Conservation (phyloP, 768 basidiomycete genomes). For the Podaxis rugospora region DNA sequence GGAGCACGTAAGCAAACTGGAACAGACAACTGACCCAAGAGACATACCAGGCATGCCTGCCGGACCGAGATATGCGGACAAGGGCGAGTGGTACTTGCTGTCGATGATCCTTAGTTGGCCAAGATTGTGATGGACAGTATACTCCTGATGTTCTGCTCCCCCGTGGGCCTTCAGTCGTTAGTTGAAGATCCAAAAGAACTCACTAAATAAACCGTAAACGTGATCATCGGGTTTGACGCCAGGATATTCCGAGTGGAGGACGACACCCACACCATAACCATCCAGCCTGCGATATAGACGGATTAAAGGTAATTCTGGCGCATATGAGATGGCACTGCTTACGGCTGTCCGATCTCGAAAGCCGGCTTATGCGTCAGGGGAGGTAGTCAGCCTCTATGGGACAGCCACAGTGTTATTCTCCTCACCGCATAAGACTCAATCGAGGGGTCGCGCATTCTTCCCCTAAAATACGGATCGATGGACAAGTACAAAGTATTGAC, state of each 20-base stretch:
- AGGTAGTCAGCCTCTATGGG: too few species aligned
- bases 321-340: neutral
- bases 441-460: conserved; percentile 28
- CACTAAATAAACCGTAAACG: conserved; percentile 9
- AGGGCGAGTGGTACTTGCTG: conserved; percentile 36
- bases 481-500: conserved; percentile 40
- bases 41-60: conserved; percentile 25
- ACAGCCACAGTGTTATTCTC: neutral
- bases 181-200: neutral
- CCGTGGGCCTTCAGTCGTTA: neutral
- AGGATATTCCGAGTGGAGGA: conserved; percentile 28
- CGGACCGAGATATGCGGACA: conserved; percentile 34
- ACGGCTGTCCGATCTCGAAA: conserved; percentile 13
- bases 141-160: conserved; percentile 29
- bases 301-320: neutral
- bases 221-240: conserved; percentile 13
- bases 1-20: neutral
- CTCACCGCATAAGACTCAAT: conserved; percentile 17
- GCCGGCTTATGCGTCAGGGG: neutral
- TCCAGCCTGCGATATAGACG: conserved; percentile 16
- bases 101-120: conserved; percentile 21
- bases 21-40: neutral
- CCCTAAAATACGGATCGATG: conserved; percentile 41
- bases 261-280: conserved; percentile 29
- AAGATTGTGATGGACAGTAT: conserved; percentile 18